These are phyloP conservation scores for Elongisporangium anandrum DNA, from an alignment of 352 stramenopile species.

Conservation along the genomic window DNA sequence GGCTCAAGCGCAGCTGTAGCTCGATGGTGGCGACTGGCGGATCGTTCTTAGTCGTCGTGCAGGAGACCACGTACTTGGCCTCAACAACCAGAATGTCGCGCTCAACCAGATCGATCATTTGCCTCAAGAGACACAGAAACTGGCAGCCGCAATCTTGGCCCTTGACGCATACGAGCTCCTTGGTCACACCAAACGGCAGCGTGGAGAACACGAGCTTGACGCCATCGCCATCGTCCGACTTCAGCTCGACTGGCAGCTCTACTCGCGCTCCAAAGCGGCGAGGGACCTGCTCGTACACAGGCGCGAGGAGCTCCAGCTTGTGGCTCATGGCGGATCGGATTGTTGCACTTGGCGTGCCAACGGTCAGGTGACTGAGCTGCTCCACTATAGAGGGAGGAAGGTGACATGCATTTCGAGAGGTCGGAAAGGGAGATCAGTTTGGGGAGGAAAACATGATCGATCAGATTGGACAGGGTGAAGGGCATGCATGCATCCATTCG, in stretches of 20 bases:
- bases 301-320: neutral
- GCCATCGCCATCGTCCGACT: conserved; percentile 20
- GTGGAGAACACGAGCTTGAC: conserved; percentile 29
- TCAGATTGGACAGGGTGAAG: neutral
- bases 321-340: neutral
- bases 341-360: neutral
- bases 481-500: conserved; percentile 4
- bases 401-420: neutral
- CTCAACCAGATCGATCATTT: conserved; percentile 42
- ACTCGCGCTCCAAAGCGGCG: neutral
- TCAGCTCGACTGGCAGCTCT: conserved; percentile 18
- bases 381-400: neutral
- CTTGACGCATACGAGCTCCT: conserved; percentile 47
- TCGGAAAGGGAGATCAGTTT: neutral
- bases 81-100: conserved; percentile 25
- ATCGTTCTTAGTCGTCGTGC: conserved; percentile 3
- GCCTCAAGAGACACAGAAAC: conserved; percentile 41
- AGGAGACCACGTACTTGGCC: conserved; percentile 39
- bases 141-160: conserved; percentile 35
- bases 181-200: conserved; percentile 9
- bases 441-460: neutral
- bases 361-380: neutral
- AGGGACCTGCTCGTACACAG: neutral
- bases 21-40: conserved; percentile 40
- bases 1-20: conserved; percentile 38